Evolutionary conservation across 345 rosid genomes (phyloP).

Genomic region (Syzygium aromaticum): DNA sequence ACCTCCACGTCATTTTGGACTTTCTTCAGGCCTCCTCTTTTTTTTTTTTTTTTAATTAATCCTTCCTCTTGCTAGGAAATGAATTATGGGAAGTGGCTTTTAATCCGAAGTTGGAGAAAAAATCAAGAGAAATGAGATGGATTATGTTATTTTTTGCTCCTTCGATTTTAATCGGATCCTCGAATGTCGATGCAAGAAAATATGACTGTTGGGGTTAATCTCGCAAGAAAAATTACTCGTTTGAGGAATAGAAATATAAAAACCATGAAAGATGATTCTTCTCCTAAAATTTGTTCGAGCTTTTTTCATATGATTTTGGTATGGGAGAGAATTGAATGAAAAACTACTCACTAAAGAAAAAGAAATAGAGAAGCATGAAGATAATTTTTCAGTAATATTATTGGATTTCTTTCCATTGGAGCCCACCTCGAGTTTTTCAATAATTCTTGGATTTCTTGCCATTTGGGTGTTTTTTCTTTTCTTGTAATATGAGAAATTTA

Average conservation of each 20-base stretch:
- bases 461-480: background rate
- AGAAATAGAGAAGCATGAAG: too few relatives aligned
- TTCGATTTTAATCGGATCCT: background rate
- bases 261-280: background rate
- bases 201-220: background rate
- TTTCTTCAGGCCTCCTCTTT: too few relatives aligned
- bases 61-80: background rate
- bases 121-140: background rate
- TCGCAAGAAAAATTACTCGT: too few relatives aligned
- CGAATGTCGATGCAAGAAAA: background rate
- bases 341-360: too few relatives aligned
- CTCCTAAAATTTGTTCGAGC: background rate
- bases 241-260: too few relatives aligned
- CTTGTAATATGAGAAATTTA: background rate
- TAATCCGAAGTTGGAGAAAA: rapidly evolving
- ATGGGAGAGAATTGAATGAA: too few relatives aligned
- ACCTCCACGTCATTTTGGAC: background rate
- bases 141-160: background rate
- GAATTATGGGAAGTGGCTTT: background rate
- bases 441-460: background rate
- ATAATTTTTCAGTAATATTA: background rate
- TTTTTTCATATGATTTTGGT: too few relatives aligned
- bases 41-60: rapidly evolving
- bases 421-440: background rate
- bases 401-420: background rate